Conservation (phyloP, 225 moss, liverwort and hornwort species). For the Thuidium tamariscinum region DNA sequence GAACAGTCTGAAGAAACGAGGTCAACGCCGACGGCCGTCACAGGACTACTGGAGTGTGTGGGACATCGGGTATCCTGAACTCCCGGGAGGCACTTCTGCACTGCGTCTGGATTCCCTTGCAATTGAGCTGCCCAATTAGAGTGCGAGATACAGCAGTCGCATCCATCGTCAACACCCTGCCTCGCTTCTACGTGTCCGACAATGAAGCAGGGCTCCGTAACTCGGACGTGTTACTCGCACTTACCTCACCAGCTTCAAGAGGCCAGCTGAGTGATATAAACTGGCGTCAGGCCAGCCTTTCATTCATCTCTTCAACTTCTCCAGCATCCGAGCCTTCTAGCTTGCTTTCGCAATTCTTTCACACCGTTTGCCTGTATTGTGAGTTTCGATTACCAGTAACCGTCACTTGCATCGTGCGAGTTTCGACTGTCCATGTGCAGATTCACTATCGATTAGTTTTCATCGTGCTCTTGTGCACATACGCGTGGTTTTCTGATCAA, state of each 20-base stretch:
- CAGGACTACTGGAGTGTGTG: neutral
- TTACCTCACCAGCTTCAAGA: neutral
- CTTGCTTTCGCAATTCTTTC: neutral
- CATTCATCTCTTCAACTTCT: neutral
- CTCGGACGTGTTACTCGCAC: no score
- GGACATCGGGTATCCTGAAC: no score
- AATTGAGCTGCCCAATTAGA: neutral
- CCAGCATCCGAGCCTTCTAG: neutral
- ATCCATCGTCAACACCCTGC: neutral
- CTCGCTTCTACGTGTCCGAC: neutral
- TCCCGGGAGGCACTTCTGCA: neutral
- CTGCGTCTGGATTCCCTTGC: neutral
- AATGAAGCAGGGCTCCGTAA: no score
- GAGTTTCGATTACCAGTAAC: neutral
- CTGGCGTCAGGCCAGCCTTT: no score
- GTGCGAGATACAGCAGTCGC: no score
- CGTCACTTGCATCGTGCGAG: neutral
- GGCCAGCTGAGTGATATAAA: neutral
- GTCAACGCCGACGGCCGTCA: neutral
- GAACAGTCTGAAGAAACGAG: no score
- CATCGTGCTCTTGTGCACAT: neutral
- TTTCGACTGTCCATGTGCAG: neutral
- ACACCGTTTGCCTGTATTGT: no score
- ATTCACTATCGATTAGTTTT: neutral
- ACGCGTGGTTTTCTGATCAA: neutral